These are phyloP conservation scores for Rhodotorula graminis DNA, from an alignment of 768 basidiomycete genomes.

Conservation along the genomic window DNA sequence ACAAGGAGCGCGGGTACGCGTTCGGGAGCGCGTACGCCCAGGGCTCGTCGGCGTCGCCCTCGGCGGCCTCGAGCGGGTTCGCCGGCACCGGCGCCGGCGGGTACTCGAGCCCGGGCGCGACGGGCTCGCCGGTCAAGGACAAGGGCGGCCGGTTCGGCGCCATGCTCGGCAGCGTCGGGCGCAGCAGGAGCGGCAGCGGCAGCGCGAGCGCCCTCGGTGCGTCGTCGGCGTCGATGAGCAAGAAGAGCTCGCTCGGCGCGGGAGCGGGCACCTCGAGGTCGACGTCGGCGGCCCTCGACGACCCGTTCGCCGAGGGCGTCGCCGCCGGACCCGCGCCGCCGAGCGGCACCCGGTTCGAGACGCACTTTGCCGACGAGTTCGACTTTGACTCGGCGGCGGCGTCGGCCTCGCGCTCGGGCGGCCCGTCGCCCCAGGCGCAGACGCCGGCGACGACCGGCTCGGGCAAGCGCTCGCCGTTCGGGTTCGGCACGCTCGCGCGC, in stretches of 20 bases:
- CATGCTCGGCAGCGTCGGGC: neutral
- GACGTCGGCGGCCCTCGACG: neutral
- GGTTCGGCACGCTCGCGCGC: no score
- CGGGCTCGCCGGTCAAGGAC: neutral
- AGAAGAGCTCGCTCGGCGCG: neutral
- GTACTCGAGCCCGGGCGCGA: neutral
- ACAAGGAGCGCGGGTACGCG: constrained; percentile 20
- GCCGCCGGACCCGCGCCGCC: neutral
- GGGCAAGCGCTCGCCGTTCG: no score
- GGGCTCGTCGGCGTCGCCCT: neutral
- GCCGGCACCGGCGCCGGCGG: neutral
- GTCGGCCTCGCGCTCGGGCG: neutral
- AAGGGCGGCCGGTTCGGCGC: neutral
- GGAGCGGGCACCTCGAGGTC: neutral
- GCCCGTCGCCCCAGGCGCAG: no score
- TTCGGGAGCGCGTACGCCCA: constrained; percentile 22
- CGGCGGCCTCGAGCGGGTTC: neutral
- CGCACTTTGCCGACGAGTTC: neutral
- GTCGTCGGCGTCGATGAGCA: neutral
- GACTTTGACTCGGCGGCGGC: neutral
- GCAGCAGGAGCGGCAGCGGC: neutral
- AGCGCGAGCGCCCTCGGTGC: neutral
- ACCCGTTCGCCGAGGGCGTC: neutral
- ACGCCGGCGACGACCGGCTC: no score
- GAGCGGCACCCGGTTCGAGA: neutral